Percentiles rank a stretch among this genome's conserved stretches.
phyloP scores from a whole-genome alignment of 2,329 filamentous ascomycete genomes.

The Alternaria brassicicola region DNA sequence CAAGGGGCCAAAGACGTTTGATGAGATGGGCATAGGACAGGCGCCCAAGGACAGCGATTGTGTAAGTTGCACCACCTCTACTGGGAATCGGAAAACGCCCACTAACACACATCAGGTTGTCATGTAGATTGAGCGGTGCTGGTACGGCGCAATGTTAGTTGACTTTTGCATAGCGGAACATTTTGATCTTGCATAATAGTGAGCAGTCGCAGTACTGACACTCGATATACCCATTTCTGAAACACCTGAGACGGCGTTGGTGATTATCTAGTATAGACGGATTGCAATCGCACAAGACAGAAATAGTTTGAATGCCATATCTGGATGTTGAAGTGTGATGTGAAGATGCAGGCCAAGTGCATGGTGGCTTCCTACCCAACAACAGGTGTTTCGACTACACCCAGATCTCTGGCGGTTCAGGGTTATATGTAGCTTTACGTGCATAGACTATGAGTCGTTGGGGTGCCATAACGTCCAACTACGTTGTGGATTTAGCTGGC shows the following conservation, averaged over 20 bases:
- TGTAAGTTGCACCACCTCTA: slow-evolving; percentile 60
- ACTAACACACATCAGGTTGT: slow-evolving; percentile 32
- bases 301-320: neutral
- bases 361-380: neutral
- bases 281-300: neutral
- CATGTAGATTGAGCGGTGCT: slow-evolving; percentile 28
- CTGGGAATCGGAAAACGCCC: neutral
- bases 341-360: neutral
- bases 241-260: neutral
- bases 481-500: neutral
- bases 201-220: slow-evolving; percentile 9
- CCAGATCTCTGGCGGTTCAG: too few species aligned
- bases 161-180: slow-evolving; percentile 27
- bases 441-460: neutral
- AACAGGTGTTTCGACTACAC: too few species aligned
- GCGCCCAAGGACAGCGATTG: slow-evolving; percentile 87
- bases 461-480: neutral
- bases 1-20: slow-evolving; percentile 92
- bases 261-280: slow-evolving; percentile 7
- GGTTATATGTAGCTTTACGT: neutral
- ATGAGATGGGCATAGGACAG: slow-evolving; percentile 94
- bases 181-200: slow-evolving; percentile 21
- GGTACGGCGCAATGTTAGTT: neutral
- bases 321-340: neutral
- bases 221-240: slow-evolving; percentile 18